Evolutionary conservation across 371 early-diverging fungal genomes (phyloP).

Genomic region (Mucor velutinosus): DNA sequence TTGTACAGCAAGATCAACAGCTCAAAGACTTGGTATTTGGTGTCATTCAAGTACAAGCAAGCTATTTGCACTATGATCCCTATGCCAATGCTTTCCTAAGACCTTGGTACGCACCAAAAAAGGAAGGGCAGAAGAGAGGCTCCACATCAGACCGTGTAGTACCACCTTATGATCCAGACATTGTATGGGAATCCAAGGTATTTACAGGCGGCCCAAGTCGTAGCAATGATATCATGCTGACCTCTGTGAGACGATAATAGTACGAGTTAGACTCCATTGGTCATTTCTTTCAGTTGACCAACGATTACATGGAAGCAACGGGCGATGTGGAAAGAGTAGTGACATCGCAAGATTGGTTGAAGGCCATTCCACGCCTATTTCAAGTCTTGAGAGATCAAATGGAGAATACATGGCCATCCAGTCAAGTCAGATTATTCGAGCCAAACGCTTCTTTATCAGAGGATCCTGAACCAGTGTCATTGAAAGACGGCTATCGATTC

Average conservation of each 20-base stretch:
- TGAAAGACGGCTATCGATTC: conserved; percentile 37
- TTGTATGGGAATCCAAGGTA: conserved; percentile 52
- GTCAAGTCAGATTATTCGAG: background rate
- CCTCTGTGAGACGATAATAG: conserved; percentile 16
- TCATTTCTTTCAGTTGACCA: conserved; percentile 51
- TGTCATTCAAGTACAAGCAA: conserved; percentile 43
- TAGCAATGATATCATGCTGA: background rate
- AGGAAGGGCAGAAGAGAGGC: conserved; percentile 5
- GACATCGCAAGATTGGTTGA: conserved; percentile 30
- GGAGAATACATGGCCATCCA: conserved; percentile 40
- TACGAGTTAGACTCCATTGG: conserved; percentile 56
- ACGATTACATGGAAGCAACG: conserved; percentile 38
- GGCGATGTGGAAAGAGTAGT: conserved; percentile 29
- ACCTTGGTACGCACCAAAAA: conserved; percentile 40
- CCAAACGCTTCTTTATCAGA: background rate
- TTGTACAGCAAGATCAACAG: conserved; percentile 24
- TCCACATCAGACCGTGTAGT: conserved; percentile 30
- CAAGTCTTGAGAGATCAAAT: conserved; percentile 35
- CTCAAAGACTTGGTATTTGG: conserved; percentile 37
- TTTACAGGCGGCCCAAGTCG: background rate
- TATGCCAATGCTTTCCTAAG: conserved; percentile 56
- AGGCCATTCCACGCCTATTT: conserved; percentile 33
- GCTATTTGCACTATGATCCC: conserved; percentile 42
- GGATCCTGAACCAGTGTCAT: conserved; percentile 23
- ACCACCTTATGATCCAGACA: conserved; percentile 34